Evolutionary conservation across 2,329 filamentous ascomycete species (phyloP).

Genomic region (Harringtonia lauricola): DNA sequence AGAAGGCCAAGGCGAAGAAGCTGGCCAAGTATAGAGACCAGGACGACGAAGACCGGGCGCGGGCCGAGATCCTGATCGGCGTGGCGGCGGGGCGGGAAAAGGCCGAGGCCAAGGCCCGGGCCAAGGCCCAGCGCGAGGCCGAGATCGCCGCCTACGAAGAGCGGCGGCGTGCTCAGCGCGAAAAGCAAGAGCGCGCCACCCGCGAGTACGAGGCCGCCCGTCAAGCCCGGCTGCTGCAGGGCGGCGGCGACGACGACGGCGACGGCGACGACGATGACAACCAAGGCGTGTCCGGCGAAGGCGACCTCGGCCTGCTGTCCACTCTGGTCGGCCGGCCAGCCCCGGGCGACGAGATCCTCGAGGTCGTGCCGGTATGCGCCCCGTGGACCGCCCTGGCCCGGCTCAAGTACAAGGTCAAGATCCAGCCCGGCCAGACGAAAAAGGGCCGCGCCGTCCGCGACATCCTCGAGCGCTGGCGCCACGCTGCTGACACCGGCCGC

Average conservation of each 20-base stretch:
- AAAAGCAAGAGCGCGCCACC: constrained; percentile 62
- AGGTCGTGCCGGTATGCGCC: constrained; percentile 52
- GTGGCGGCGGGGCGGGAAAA: constrained; percentile 56
- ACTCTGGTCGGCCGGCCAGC: constrained; percentile 66
- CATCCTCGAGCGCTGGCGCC: constrained; percentile 70
- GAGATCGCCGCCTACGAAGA: constrained; percentile 61
- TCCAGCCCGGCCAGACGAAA: constrained; percentile 83
- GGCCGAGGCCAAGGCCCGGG: constrained; percentile 55
- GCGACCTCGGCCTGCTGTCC: constrained; percentile 43
- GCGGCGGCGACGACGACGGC: constrained; percentile 42
- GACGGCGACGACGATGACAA: constrained; percentile 51
- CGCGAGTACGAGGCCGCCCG: constrained; percentile 67
- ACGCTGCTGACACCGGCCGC: constrained; percentile 41
- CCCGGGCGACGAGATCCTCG: constrained; percentile 71
- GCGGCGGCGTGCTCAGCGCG: constrained; percentile 69
- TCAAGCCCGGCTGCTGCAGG: constrained; percentile 47
- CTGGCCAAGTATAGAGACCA: constrained; percentile 89
- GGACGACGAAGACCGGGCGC: constrained; percentile 82
- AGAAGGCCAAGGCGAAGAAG: constrained; percentile 76
- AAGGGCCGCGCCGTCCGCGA: constrained; percentile 93
- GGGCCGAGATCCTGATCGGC: constrained; percentile 81
- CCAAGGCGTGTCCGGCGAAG: constrained; percentile 43
- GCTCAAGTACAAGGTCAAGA: constrained; percentile 89
- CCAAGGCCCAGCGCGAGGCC: constrained; percentile 58
- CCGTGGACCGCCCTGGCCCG: constrained; percentile 52